These are phyloP conservation scores for Astraeus odoratus DNA, from an alignment of 768 basidiomycete species.

Conservation along the genomic window DNA sequence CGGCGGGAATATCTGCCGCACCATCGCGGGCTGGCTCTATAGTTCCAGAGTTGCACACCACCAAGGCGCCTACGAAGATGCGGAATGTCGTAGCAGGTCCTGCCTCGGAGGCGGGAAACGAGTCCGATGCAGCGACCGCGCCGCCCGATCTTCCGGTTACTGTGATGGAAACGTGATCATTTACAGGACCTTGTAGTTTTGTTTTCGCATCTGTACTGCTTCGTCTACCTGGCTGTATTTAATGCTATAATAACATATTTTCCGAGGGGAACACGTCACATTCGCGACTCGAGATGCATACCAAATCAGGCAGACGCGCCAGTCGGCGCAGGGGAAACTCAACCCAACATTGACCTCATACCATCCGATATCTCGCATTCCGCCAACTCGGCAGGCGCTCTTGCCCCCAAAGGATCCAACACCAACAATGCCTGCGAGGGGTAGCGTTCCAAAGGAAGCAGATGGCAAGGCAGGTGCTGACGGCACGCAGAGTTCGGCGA, in stretches of 20 bases:
- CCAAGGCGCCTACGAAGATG: conserved; percentile 60
- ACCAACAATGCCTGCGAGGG: conserved; percentile 14
- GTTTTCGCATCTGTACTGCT: too few species aligned
- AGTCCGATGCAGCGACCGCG: conserved; percentile 32
- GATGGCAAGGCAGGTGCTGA: conserved; percentile 11
- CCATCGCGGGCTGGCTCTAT: conserved; percentile 55
- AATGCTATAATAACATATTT: too few species aligned
- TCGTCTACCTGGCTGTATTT: too few species aligned
- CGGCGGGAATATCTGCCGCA: conserved; percentile 41
- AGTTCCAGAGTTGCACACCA: conserved; percentile 37
- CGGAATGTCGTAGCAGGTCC: conserved; percentile 50
- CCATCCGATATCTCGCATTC: background rate
- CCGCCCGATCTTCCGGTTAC: conserved; percentile 14
- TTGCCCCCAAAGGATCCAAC: conserved; percentile 11
- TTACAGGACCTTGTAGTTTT: conserved; percentile 7
- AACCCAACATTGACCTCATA: background rate
- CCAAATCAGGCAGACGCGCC: conserved; percentile 6
- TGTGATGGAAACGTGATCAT: conserved; percentile 15
- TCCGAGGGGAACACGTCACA: conserved; percentile 11
- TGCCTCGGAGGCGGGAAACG: conserved; percentile 42
- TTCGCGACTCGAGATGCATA: conserved; percentile 13
- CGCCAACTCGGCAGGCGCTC: conserved; percentile 6
- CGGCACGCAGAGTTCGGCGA: conserved; percentile 11
- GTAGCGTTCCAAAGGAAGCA: conserved; percentile 11
- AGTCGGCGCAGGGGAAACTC: background rate